Evolutionary conservation across 768 basidiomycete species (phyloP).

Genomic region (Cystofilobasidium bisporidii): DNA sequence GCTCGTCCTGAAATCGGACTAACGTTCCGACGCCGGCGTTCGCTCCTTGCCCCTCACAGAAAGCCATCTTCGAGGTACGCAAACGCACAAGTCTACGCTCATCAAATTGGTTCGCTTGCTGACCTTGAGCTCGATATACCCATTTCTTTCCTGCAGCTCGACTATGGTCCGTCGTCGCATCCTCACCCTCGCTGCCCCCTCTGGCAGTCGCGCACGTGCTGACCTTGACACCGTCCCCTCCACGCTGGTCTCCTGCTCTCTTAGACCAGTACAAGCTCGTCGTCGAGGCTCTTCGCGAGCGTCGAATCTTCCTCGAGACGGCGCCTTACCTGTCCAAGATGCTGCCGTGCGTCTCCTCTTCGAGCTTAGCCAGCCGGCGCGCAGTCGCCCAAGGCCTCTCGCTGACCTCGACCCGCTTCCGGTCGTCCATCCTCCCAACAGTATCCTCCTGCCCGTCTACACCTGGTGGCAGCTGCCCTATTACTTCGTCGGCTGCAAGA

Average conservation of each 20-base stretch:
- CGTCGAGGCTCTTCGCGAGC: constrained; percentile 84
- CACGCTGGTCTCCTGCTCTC: background rate
- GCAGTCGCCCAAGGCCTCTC: background rate
- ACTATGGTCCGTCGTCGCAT: constrained; percentile 14
- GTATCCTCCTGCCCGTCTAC: constrained; percentile 92
- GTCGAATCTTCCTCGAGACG: constrained; percentile 84
- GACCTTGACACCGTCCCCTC: background rate
- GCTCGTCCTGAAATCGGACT: background rate
- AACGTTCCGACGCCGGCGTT: background rate
- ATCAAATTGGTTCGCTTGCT: too few species aligned
- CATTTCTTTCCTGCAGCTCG: constrained; percentile 27
- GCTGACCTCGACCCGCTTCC: background rate
- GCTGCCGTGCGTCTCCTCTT: constrained; percentile 52
- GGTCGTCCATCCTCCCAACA: constrained; percentile 27
- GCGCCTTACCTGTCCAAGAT: constrained; percentile 86
- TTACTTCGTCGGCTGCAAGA: constrained; percentile 87
- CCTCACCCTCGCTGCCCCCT: background rate
- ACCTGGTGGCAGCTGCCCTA: constrained; percentile 98
- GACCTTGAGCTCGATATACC: too few species aligned
- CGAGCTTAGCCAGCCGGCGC: background rate
- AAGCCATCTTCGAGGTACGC: constrained; percentile 6
- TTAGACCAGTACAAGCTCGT: constrained; percentile 62
- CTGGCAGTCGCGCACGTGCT: background rate
- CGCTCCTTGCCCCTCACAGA: background rate
- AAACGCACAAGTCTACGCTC: too few species aligned